Percentiles rank a stretch among this genome's conserved stretches.
Conservation (phyloP, 805 yeast genomes). For the Saccharomyces paradoxus region DNA sequence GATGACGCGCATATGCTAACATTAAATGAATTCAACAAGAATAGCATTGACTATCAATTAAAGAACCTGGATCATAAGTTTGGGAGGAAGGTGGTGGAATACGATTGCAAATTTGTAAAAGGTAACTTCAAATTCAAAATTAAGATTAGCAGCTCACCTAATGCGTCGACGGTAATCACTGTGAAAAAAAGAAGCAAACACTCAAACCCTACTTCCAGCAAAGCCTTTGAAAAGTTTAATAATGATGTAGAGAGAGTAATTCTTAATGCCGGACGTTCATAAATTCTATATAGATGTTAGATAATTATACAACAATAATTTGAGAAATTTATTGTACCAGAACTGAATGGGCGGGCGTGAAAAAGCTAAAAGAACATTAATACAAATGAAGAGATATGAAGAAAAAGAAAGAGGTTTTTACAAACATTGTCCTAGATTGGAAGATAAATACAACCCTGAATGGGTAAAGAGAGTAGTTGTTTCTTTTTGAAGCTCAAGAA, state of each 20-base stretch:
- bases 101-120: constrained; percentile 22
- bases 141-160: constrained; percentile 10
- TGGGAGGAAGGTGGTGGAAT: constrained; percentile 18
- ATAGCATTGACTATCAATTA: constrained; percentile 21
- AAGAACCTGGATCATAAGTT: constrained; percentile 15
- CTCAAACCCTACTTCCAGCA: constrained; percentile 5
- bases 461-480: background rate
- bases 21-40: constrained; percentile 21
- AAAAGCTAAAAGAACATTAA: background rate
- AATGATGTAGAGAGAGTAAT: constrained; percentile 17
- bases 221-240: constrained; percentile 19
- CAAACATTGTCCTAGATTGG: background rate
- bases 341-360: background rate
- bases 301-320: background rate
- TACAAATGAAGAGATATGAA: background rate
- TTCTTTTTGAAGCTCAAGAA: background rate
- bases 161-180: constrained; percentile 9
- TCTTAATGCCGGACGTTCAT: constrained; percentile 3
- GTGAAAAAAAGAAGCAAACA: constrained; percentile 18
- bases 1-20: constrained; percentile 25
- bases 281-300: background rate
- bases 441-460: background rate
- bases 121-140: constrained; percentile 25
- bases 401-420: background rate
- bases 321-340: background rate